Evolutionary conservation across 805 yeast genomes (phyloP), one percentile per base, ranked within the genome.

Genomic region (Starmerella bombi): DNA sequence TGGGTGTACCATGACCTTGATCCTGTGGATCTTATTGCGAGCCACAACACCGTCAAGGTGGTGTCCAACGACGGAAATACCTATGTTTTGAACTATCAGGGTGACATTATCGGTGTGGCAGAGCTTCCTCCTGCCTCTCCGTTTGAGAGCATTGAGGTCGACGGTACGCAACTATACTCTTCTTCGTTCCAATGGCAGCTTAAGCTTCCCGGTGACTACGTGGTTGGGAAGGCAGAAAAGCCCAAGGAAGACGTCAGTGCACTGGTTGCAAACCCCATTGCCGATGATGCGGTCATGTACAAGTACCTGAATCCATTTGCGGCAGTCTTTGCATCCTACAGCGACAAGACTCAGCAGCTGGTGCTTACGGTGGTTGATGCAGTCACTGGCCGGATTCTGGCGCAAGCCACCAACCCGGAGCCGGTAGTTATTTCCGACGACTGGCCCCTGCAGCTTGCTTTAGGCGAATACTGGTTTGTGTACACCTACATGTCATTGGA

Each of bases 391-490:
- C 69, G 72, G 32, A 43, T 75, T 0, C 60, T 83, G 7, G 59
- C 69, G 50, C 56, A 66, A 12, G 58, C 64, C 3, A 54, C 55
- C 5, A 73, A 70, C 41, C 65, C 61, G 22, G 61, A 58, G 18
- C 55, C 59, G 3, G 67, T 65, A 5, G 65, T 64, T 20, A 54
- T 66, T 8, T 66, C 63, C 37, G 55, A 67, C 3, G 65, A 65
- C 9, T 58, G 59, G 8, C 60, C 64, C 8, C 56, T 83, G 22
- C 61, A 68, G 18, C 51, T 83, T 21, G 65, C 75, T 1, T 70
- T 75, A 58, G 91, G 84, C 36, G 97, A 88, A 55, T 75, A 86
- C 59, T 88, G 91, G 81, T 63, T 84, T 15, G 67, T 82, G 9
- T 78, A 80, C 54, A 64, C 86, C 0, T 77, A 74, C 51, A 72